Evolutionary conservation across 768 basidiomycete species (phyloP), one percentile per base, ranked within the genome.

Genomic region (Psilocybe cubensis): DNA sequence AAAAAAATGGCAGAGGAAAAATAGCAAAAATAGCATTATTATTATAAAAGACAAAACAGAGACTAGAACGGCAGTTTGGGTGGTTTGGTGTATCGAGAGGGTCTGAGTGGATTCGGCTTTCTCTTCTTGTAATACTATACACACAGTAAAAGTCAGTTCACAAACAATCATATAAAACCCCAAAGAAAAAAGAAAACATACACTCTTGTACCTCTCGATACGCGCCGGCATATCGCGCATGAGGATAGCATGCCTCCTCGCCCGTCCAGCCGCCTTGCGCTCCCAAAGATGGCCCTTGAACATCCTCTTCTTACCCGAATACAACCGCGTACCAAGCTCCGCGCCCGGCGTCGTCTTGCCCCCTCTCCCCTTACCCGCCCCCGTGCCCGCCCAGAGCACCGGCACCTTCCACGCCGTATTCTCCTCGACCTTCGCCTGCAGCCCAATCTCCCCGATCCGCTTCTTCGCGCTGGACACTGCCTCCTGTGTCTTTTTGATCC

Each of bases 241-340:
- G 55, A 90, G 74, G 48, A 86, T 78, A 54, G 73, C 73, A 61
- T 76, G 83, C 66, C 78, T 81, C 65, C 72, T 73, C 54, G 74
- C 70, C 62, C 76, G 76, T 66, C 77, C 76, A 55, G 75, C 78
- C 62, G 76, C 78, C 61, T 74, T 68, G 31, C 89, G 82, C 74
- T 94, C 88, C 88, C 89, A 92, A 64, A 83, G 89, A 79, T 94
- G 92, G n/a, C 92, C 92, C 79, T 94, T 94, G 84, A 94, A 94
- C 92, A 94, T 94, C 60, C 82, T 78, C 79, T 85, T 89, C 82
- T 83, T 89, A 56, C 79, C 85, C 9, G 87, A 84, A 62, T 94
- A 94, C 63, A 93, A 72, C 53, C 83, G 79, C 60, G 81, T 80
- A 31, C 88, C 88, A 64, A 79, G 65, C 57, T 86, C 77, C 49